These are phyloP conservation scores for Fraxinus anomala DNA, from an alignment of 257 asterid species.

Conservation along the genomic window DNA sequence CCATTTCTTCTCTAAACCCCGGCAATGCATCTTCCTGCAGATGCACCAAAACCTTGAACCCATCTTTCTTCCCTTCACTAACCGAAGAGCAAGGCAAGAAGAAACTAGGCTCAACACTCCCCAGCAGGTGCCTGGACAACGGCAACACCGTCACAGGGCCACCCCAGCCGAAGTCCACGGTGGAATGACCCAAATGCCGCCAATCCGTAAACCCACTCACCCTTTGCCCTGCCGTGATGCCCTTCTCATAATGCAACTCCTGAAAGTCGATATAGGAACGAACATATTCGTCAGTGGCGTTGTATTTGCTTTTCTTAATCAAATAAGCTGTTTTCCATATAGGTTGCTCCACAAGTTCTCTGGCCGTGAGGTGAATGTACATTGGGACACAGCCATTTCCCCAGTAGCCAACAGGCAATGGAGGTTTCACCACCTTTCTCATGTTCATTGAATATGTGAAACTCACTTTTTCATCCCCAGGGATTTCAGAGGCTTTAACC, in stretches of 20 bases:
- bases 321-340: slow-evolving; percentile 52
- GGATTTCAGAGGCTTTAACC: slow-evolving; percentile 41
- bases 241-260: slow-evolving; percentile 58
- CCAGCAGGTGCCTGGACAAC: slow-evolving; percentile 59
- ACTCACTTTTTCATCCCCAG: slow-evolving; percentile 54
- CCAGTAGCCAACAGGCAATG: slow-evolving; percentile 75
- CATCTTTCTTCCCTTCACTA: slow-evolving; percentile 40
- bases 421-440: slow-evolving; percentile 55
- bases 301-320: slow-evolving; percentile 72
- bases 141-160: slow-evolving; percentile 75
- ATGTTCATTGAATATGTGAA: slow-evolving; percentile 70
- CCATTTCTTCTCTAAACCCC: slow-evolving; percentile 54
- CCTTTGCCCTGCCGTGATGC: slow-evolving; percentile 59
- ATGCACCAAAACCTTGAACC: slow-evolving; percentile 59
- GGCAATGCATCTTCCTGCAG: slow-evolving; percentile 55
- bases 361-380: slow-evolving; percentile 62
- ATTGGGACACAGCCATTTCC: slow-evolving; percentile 91
- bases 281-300: slow-evolving; percentile 54
- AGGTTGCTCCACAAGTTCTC: slow-evolving; percentile 56
- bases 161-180: slow-evolving; percentile 90
- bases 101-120: slow-evolving; percentile 73
- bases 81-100: slow-evolving; percentile 58
- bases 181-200: slow-evolving; percentile 91
- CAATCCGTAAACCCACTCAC: slow-evolving; percentile 90
- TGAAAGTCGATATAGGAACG: slow-evolving; percentile 69